These are phyloP conservation scores for Fusarium hostae DNA, from an alignment of 2,329 filamentous ascomycete genomes.

Conservation along the genomic window DNA sequence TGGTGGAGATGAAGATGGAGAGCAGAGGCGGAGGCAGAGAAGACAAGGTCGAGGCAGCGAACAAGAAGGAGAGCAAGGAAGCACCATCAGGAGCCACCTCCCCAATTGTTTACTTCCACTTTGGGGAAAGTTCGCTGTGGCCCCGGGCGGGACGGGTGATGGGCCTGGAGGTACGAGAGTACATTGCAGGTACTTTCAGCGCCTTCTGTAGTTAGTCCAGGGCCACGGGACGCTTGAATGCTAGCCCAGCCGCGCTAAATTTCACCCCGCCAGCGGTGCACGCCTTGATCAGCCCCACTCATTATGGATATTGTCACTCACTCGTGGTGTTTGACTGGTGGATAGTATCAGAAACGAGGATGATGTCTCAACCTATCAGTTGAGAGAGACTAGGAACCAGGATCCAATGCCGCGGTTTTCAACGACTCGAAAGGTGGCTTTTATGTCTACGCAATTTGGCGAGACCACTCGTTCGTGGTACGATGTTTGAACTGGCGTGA, in stretches of 20 bases:
- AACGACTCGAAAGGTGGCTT: slow-evolving; percentile 16
- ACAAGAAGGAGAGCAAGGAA: slow-evolving; percentile 19
- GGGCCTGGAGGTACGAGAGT: slow-evolving; percentile 12
- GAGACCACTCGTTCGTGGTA: slow-evolving; percentile 1
- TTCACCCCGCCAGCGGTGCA: slow-evolving; percentile 16
- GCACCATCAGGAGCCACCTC: background rate
- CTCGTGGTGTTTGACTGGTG: slow-evolving; percentile 35
- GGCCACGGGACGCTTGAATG: slow-evolving; percentile 25
- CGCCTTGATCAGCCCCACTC: slow-evolving; percentile 1
- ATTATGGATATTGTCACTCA: slow-evolving; percentile 19
- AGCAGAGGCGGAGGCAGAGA: slow-evolving; percentile 22
- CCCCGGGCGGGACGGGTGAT: slow-evolving; percentile 37
- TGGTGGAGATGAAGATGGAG: slow-evolving; percentile 32
- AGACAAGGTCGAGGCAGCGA: slow-evolving; percentile 25
- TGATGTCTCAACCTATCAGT: slow-evolving; percentile 32
- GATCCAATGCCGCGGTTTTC: slow-evolving; percentile 27
- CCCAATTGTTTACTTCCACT: slow-evolving; percentile 43
- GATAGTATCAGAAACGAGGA: slow-evolving; percentile 8
- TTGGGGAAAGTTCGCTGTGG: slow-evolving; percentile 36
- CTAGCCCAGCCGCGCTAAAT: slow-evolving; percentile 13
- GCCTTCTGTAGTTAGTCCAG: slow-evolving; percentile 3
- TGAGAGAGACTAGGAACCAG: slow-evolving; percentile 18
- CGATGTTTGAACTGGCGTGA: slow-evolving; percentile 2
- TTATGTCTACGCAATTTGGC: background rate
- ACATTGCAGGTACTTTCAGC: slow-evolving; percentile 33